Evolutionary conservation across 2,329 filamentous ascomycete species (phyloP).

Genomic region (Pseudogymnoascus sp.): DNA sequence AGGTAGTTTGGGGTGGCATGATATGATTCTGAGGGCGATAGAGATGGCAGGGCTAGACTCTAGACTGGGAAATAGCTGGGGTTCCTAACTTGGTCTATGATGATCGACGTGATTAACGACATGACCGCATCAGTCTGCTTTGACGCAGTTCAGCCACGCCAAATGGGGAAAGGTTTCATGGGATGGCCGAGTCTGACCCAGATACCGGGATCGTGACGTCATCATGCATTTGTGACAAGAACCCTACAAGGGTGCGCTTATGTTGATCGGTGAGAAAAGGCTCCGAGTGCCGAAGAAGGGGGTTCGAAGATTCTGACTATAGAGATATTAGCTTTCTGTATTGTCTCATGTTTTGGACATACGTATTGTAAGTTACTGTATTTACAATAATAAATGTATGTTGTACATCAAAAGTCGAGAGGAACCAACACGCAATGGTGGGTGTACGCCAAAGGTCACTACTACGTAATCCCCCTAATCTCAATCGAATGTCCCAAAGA

Average conservation of each 20-base stretch:
- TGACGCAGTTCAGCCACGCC: not conserved
- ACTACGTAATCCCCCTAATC: constrained; percentile 1
- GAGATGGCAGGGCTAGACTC: constrained; percentile 1
- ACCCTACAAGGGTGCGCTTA: not conserved
- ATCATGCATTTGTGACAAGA: constrained; percentile 2
- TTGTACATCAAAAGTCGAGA: not conserved
- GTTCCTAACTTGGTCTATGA: constrained; percentile 4
- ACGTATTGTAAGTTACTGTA: not conserved
- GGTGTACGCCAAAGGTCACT: not conserved
- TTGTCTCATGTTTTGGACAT: not conserved
- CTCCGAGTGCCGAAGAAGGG: not conserved
- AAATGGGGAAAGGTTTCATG: not conserved
- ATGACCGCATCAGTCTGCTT: constrained; percentile 5
- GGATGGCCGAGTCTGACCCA: not conserved
- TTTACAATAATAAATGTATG: not conserved
- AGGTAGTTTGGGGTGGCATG: not conserved
- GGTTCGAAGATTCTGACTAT: not conserved
- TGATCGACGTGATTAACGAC: not conserved
- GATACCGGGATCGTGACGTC: not conserved
- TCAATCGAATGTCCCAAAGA: not conserved
- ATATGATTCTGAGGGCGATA: not conserved
- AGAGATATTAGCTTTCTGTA: not conserved
- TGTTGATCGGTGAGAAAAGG: not conserved
- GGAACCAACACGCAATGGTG: not conserved
- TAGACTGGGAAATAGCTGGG: constrained; percentile 8